phyloP scores from a whole-genome alignment of 805 yeast species.

The Lachancea lanzarotensis region DNA sequence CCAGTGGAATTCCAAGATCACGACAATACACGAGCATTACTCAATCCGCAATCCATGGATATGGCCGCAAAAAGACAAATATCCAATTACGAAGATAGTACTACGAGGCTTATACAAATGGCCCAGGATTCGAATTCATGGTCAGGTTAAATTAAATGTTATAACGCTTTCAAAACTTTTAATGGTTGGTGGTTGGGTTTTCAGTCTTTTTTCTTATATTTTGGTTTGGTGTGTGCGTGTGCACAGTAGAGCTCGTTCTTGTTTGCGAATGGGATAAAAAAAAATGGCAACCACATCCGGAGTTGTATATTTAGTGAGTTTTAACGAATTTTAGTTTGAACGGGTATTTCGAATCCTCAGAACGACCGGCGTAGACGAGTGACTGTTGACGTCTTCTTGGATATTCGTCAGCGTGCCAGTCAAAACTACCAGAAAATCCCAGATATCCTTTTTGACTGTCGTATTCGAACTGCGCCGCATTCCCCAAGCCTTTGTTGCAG shows the following conservation, averaged over 20 bases:
- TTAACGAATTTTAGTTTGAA: constrained; percentile 35
- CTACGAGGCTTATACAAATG: constrained; percentile 16
- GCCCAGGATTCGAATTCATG: constrained; percentile 7
- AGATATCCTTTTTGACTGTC: constrained; percentile 38
- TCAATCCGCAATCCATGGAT: constrained; percentile 2
- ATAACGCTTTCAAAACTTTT: no score
- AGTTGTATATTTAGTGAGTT: constrained; percentile 2
- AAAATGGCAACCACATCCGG: background rate
- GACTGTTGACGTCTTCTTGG: constrained; percentile 44
- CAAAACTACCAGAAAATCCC: constrained; percentile 53
- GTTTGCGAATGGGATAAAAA: background rate
- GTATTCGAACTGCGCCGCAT: constrained; percentile 53
- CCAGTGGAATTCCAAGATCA: constrained; percentile 1
- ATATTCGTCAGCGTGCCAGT: constrained; percentile 50
- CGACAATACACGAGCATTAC: constrained; percentile 9
- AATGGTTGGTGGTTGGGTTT: no score
- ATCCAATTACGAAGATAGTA: constrained; percentile 17
- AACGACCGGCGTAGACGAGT: constrained; percentile 40
- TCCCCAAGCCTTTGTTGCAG: constrained; percentile 30
- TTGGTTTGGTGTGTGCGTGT: background rate
- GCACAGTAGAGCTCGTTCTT: background rate
- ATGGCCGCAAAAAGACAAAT: constrained; percentile 5
- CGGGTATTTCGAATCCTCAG: constrained; percentile 32
- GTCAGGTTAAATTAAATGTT: background rate
- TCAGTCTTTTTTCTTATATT: no score